A percentile compares a stretch with the other conserved stretches of the same genome.
Conservation (phyloP, 495 filamentous ascomycete species). For the Alectoria sarmentosa region DNA sequence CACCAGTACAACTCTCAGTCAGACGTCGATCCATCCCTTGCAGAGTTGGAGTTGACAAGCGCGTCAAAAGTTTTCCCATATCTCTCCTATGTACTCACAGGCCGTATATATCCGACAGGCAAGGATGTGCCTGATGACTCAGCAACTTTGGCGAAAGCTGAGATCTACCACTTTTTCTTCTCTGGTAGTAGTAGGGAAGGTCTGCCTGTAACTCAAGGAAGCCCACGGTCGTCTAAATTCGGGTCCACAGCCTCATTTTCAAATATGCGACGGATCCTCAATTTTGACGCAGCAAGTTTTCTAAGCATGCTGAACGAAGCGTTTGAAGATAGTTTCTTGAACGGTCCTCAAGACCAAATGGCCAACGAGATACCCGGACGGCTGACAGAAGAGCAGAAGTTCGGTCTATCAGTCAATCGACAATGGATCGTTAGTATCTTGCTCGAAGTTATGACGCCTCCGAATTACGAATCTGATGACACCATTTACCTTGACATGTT, state of each 20-base stretch:
- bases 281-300: conserved; percentile 85
- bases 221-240: conserved; percentile 11
- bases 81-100: conserved; percentile 85
- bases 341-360: conserved; percentile 57
- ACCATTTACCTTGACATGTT: conserved; percentile 98
- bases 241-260: conserved; percentile 45
- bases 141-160: conserved; percentile 68
- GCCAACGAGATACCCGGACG: conserved; percentile 44
- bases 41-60: conserved; percentile 43
- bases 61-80: conserved; percentile 93
- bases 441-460: conserved; percentile 74
- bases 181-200: conserved; percentile 62
- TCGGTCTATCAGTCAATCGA: conserved; percentile 70
- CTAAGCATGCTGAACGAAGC: conserved; percentile 95
- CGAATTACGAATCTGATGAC: conserved; percentile 67
- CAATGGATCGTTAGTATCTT: conserved; percentile 88
- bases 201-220: not conserved
- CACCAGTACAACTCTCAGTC: conserved; percentile 30
- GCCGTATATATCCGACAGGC: conserved; percentile 83
- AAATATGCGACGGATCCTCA: conserved; percentile 73
- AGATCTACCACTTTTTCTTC: conserved; percentile 89
- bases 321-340: conserved; percentile 91
- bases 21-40: conserved; percentile 15
- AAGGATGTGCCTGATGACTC: conserved; percentile 60
- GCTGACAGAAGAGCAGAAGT: conserved; percentile 54